phyloP scores from a whole-genome alignment of 2,329 filamentous ascomycete genomes.

The Neonectria neomacrospora region DNA sequence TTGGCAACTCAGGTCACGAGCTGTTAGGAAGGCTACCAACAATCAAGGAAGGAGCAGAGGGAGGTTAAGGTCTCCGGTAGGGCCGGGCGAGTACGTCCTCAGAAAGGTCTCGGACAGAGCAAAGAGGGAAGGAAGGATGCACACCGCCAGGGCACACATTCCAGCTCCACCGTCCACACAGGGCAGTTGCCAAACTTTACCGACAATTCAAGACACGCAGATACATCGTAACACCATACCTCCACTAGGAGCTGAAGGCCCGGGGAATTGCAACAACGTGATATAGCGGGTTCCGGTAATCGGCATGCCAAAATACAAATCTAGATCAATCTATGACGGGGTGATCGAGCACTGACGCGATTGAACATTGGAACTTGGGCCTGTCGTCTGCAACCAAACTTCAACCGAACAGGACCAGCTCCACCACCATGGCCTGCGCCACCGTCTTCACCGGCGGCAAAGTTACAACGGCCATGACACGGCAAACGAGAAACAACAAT shows the following conservation, averaged over 20 bases:
- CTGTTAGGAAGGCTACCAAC: slow-evolving; percentile 13
- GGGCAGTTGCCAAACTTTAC: slow-evolving; percentile 6
- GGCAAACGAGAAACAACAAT: neutral
- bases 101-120: slow-evolving; percentile 6
- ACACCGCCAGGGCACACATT: slow-evolving; percentile 4
- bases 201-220: neutral
- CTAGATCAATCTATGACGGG: slow-evolving; percentile 10
- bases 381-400: slow-evolving; percentile 14
- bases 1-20: neutral
- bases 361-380: neutral
- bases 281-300: neutral
- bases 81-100: slow-evolving; percentile 2
- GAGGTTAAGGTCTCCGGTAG: slow-evolving; percentile 2
- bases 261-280: neutral
- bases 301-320: neutral
- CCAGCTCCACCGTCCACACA: slow-evolving; percentile 7
- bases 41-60: neutral
- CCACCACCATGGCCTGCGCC: slow-evolving; percentile 23
- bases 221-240: neutral
- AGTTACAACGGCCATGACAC: neutral
- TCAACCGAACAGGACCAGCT: slow-evolving; percentile 19
- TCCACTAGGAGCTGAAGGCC: neutral
- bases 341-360: slow-evolving; percentile 9
- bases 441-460: slow-evolving; percentile 12
- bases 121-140: slow-evolving; percentile 9